Evolutionary conservation across 1,284 basidiomycete species (phyloP), one percentile per base, ranked within the genome.

Genomic region (Sanghuangporus weigelae): DNA sequence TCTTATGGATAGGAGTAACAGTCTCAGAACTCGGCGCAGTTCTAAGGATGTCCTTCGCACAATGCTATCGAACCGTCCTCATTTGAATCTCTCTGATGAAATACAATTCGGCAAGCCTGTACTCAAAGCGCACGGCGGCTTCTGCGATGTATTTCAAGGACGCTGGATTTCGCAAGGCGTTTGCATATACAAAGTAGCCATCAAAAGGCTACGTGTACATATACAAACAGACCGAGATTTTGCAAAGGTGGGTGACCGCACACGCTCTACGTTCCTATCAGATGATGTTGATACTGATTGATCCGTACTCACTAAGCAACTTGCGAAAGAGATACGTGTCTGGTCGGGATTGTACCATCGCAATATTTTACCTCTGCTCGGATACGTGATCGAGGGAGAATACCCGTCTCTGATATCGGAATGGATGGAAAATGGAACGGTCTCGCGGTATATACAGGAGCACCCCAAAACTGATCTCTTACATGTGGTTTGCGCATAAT

Each of bases 401-500:
- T 62, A 62, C 40, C 60, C 56, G 48, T 59, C 56, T 21, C 60
- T 65, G 35, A 55, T 65, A 1, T 58, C 64, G 4, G 60, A 65
- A 59, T 65, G 64, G 64, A 65, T 65, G 64, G 64, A 62, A 19
- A 44, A 49, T 23, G 64, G 64, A 54, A 62, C 64, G 19, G 64
- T 59, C 38, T 23, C 50, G n/a, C 48, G 19, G 39, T 63, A 59
- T 31, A 49, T 63, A 48, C 49, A 36, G 3, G 14, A 19, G 31
- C 62, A 54, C 16, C 62, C 62, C 0, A 21, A 59, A 10, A 53
- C 44, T 12, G 48, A 63, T 59, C 38, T 63, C 10, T 16, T 63
- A 14, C 21, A 21, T 31, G 40, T 62, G 61, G 61, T 62, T 38
- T 10, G 19, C 44, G 1, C 16, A n/a, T 7, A 7, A n/a, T 46